Evolutionary conservation across 306 rosid species (phyloP), one percentile per base, ranked within the genome.

Genomic region (Lathyrus tuberosus): DNA sequence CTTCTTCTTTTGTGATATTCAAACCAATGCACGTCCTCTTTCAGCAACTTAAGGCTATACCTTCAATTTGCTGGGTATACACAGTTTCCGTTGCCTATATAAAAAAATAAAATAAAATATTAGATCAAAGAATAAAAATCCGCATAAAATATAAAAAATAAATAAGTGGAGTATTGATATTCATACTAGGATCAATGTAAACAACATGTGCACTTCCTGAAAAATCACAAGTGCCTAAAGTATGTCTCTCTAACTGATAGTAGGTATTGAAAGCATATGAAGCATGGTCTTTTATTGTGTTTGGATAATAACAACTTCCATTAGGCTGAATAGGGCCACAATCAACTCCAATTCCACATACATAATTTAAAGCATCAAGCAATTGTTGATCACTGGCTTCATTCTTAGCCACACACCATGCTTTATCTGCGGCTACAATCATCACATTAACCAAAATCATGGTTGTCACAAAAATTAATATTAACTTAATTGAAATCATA

Each of bases 251-350:
- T 31, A 4, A 4, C 31, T 86, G 88, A 65, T 73, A 91, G 73
- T 31, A 88, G 69, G 89, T 88, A 62, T 91, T 71, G 79, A 86
- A 91, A 51, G 92, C 97, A 60, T 86, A 88, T 3, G 97, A 91
- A 74, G 96, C 85, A 62, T 85, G 97, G 38, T 91, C 92, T 51
- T 80, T 89, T 48, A 91, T 52, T 18, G 92, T 88, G 76, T 91
- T 86, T 1, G 96, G 97, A 1, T 85, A 78, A 54, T 24, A 91
- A n/a, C 96, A 88, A 5, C 82, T 78, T 0, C 91, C 91, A 53
- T 67, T 49, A 0, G 86, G 16, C 24, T 71, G 89, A 17, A 91
- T 16, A 2, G 89, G 81, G 2, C 16, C 16, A 74, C 97, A 91
- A 48, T 88, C 89, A 5, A 87, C 89, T 2, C 92, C 92, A 4